These are phyloP conservation scores for Rostrohypoxylon terebratum DNA, from an alignment of 495 filamentous ascomycete species.

Conservation along the genomic window DNA sequence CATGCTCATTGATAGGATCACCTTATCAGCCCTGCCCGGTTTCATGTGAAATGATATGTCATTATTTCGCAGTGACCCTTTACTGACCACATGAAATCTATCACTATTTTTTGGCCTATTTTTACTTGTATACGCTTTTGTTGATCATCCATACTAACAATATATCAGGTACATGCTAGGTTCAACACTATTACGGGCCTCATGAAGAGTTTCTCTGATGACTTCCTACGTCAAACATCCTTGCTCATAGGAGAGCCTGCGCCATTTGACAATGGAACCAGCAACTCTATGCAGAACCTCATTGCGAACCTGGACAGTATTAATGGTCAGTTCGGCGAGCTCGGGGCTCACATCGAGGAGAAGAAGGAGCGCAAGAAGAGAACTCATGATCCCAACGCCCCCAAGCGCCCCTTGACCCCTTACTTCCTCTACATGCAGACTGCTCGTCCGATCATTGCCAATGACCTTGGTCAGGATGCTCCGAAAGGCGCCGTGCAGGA, in stretches of 20 bases:
- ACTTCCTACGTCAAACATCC: slow-evolving; percentile 86
- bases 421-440: slow-evolving; percentile 94
- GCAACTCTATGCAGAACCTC: slow-evolving; percentile 62
- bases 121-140: background rate
- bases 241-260: slow-evolving; percentile 75
- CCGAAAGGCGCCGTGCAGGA: slow-evolving; percentile 83
- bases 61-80: background rate
- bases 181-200: slow-evolving; percentile 78
- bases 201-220: slow-evolving; percentile 77
- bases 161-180: slow-evolving; percentile 73
- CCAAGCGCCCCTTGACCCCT: slow-evolving; percentile 91
- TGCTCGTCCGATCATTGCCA: slow-evolving; percentile 79
- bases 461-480: slow-evolving; percentile 75
- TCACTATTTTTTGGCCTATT: background rate
- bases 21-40: background rate
- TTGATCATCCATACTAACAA: slow-evolving; percentile 43
- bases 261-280: slow-evolving; percentile 58
- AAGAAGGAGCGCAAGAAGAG: slow-evolving; percentile 91
- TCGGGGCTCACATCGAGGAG: slow-evolving; percentile 63
- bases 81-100: background rate
- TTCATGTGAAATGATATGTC: background rate
- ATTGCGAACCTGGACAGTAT: slow-evolving; percentile 58
- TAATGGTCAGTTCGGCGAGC: slow-evolving; percentile 49
- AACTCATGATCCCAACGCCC: slow-evolving; percentile 89
- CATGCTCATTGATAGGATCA: background rate